phyloP scores from a whole-genome alignment of 1,284 basidiomycete species.

The Microbotryum saponariae region DNA sequence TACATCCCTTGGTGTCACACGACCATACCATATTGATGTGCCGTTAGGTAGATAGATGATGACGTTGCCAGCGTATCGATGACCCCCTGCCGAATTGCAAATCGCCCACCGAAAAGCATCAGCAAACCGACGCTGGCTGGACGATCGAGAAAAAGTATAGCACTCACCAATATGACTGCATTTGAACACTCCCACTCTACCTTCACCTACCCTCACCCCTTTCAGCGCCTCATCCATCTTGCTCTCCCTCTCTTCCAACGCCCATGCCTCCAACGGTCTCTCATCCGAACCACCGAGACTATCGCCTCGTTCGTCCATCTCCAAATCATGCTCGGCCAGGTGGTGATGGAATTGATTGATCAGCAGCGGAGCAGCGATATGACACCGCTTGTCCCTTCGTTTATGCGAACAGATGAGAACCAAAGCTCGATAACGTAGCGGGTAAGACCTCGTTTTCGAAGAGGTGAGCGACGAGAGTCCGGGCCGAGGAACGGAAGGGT shows the following conservation, averaged over 20 bases:
- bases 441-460: slow-evolving; percentile 29
- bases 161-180: slow-evolving; percentile 60
- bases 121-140: no score
- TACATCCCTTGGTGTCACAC: slow-evolving; percentile 79
- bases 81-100: slow-evolving; percentile 53
- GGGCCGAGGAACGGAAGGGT: not conserved
- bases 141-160: not conserved
- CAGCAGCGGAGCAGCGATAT: slow-evolving; percentile 73
- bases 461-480: slow-evolving; percentile 33
- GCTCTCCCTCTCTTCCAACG: slow-evolving; percentile 40
- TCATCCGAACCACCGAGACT: slow-evolving; percentile 50
- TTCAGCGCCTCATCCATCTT: slow-evolving; percentile 49
- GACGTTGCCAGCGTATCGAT: slow-evolving; percentile 84
- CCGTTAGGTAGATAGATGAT: slow-evolving; percentile 81
- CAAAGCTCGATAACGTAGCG: slow-evolving; percentile 64
- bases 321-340: slow-evolving; percentile 61
- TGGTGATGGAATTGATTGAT: slow-evolving; percentile 45
- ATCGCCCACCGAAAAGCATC: not conserved
- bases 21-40: slow-evolving; percentile 81
- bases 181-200: slow-evolving; percentile 65
- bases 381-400: slow-evolving; percentile 78
- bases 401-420: slow-evolving; percentile 83
- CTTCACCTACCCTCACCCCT: slow-evolving; percentile 44
- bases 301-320: slow-evolving; percentile 64
- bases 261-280: slow-evolving; percentile 49